Conservation (phyloP, 2,329 filamentous ascomycete species). For the Samsoniella hepiali region DNA sequence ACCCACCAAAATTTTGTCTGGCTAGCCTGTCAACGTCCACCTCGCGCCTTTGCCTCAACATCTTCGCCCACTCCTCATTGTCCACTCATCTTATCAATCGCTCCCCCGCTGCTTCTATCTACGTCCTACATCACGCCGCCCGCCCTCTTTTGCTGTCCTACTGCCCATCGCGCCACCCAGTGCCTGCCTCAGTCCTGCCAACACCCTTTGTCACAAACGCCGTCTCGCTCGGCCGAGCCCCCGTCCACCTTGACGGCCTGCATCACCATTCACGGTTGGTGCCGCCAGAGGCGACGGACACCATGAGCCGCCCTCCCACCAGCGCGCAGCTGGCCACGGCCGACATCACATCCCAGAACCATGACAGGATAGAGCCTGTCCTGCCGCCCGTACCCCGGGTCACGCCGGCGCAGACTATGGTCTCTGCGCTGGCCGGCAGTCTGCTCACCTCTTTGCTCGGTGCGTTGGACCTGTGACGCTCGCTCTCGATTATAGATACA, state of each 20-base stretch:
- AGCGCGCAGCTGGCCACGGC: background rate
- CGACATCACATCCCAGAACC: conserved; percentile 25
- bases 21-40: conserved; percentile 1
- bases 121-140: background rate
- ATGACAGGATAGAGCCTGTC: conserved; percentile 29
- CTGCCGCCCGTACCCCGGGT: conserved; percentile 54
- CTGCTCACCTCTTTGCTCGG: conserved; percentile 84
- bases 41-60: conserved; percentile 1
- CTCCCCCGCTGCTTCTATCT: background rate
- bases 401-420: conserved; percentile 85
- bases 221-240: conserved; percentile 16
- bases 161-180: background rate
- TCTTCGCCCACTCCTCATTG: background rate
- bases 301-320: conserved; percentile 9
- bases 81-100: conserved; percentile 13
- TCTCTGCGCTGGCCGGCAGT: conserved; percentile 88
- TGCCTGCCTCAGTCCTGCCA: background rate
- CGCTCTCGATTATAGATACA: background rate
- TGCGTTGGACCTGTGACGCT: conserved; percentile 43
- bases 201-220: conserved; percentile 4
- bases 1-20: conserved; percentile 16
- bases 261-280: conserved; percentile 13
- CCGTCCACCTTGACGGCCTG: conserved; percentile 13
- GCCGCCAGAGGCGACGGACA: conserved; percentile 3
- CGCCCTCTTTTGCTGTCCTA: background rate